A percentile compares a stretch with the other conserved stretches of the same genome.
phyloP scores from a whole-genome alignment of 202 grass and related monocot species.

The Panicum virgatum region DNA sequence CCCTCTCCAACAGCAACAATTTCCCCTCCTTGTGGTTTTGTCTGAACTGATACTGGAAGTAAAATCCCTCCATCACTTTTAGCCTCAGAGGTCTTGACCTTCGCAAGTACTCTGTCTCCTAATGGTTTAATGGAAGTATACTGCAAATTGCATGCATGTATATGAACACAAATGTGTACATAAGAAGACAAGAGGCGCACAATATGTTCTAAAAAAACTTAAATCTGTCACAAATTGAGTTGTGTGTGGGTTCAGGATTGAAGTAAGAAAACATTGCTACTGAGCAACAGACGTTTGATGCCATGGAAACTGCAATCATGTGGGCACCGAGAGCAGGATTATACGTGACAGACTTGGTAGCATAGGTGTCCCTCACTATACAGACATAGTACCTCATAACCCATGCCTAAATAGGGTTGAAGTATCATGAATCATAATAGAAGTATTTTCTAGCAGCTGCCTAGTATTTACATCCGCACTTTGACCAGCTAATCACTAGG shows the following conservation, averaged over 20 bases:
- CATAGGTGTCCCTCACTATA: background rate
- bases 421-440: background rate
- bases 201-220: slow-evolving; percentile 6
- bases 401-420: background rate
- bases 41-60: slow-evolving; percentile 71
- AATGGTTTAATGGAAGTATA: slow-evolving; percentile 87
- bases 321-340: background rate
- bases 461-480: background rate
- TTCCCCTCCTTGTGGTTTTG: slow-evolving; percentile 75
- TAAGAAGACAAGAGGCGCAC: slow-evolving; percentile 8
- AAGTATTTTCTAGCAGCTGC: background rate
- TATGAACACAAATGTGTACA: slow-evolving; percentile 3
- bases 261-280: background rate
- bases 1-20: slow-evolving; percentile 80
- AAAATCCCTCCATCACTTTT: slow-evolving; percentile 85
- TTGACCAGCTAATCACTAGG: background rate
- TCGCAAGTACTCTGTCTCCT: slow-evolving; percentile 80
- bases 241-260: background rate
- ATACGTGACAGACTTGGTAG: background rate
- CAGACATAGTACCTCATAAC: background rate
- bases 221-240: background rate
- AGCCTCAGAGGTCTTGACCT: slow-evolving; percentile 73
- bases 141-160: slow-evolving; percentile 51
- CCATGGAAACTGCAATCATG: background rate
- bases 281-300: background rate